Evolutionary conservation across 805 yeast species (phyloP).

Genomic region (Clavispora vitiphila): DNA sequence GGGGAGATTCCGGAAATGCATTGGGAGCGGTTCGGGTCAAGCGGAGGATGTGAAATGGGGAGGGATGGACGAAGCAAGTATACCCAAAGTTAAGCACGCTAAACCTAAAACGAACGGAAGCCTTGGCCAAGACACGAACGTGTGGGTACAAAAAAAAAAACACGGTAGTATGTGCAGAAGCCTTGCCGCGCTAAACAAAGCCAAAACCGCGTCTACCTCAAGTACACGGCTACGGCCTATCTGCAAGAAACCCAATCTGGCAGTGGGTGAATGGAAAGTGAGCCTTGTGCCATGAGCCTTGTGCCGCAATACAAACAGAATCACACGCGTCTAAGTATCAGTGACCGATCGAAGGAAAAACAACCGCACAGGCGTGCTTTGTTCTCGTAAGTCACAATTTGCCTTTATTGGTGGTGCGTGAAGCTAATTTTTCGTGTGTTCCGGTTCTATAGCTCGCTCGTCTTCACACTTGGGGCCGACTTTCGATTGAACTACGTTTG

Average conservation of each 20-base stretch:
- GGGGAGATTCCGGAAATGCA: conserved; percentile 19
- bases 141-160: background rate
- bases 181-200: background rate
- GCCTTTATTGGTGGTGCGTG: too few species aligned
- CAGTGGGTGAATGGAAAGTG: background rate
- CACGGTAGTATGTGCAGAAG: conserved; percentile 1
- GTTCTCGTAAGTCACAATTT: background rate
- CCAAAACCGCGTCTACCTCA: background rate
- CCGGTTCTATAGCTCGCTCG: too few species aligned
- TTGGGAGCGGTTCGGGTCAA: too few species aligned
- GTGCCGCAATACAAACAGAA: background rate
- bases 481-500: too few species aligned
- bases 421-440: too few species aligned
- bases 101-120: background rate
- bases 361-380: background rate
- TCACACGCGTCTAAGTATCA: background rate
- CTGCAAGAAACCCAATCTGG: background rate
- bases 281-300: background rate
- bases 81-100: background rate
- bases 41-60: too few species aligned
- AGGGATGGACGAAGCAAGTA: too few species aligned
- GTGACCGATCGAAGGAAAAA: background rate
- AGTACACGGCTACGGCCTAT: background rate
- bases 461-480: too few species aligned
- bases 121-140: background rate